Evolutionary conservation across 2,329 filamentous ascomycete genomes (phyloP).

Genomic region (Diaporthe sp.): DNA sequence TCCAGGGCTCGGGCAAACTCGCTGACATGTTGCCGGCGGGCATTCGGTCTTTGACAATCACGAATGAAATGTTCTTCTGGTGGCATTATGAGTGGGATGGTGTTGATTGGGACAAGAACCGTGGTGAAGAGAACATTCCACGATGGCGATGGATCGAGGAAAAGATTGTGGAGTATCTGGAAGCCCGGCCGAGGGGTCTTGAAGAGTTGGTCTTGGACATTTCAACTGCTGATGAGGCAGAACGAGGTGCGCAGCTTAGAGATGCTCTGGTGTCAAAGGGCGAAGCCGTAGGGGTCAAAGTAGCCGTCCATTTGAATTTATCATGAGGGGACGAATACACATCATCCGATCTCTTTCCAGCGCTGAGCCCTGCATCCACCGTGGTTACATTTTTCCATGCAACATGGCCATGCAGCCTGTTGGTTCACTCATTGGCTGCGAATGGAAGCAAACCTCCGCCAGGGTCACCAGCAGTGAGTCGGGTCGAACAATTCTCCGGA

Average conservation of each 20-base stretch:
- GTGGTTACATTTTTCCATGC: no score
- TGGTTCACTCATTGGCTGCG: no score
- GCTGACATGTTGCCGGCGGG: constrained; percentile 4
- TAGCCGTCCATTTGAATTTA: background rate
- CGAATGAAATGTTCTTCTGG: constrained; percentile 21
- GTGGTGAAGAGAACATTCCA: background rate
- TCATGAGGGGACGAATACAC: background rate
- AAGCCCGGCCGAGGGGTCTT: background rate
- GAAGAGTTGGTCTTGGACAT: constrained; percentile 14
- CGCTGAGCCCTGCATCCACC: no score
- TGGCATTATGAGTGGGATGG: constrained; percentile 14
- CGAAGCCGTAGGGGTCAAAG: background rate
- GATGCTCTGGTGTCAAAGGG: background rate
- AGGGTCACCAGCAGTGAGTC: no score
- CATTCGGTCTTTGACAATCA: background rate
- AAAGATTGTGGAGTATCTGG: constrained; percentile 5
- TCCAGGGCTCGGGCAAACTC: background rate
- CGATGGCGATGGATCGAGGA: constrained; percentile 19
- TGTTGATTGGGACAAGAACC: background rate
- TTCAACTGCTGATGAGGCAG: background rate
- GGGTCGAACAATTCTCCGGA: no score
- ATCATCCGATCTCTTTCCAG: background rate
- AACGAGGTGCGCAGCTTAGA: background rate
- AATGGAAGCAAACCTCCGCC: no score
- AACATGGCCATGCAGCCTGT: no score